A percentile compares a stretch with the other conserved stretches of the same genome.
Conservation (phyloP, 805 yeast species). For the Torulaspora maleeae region DNA sequence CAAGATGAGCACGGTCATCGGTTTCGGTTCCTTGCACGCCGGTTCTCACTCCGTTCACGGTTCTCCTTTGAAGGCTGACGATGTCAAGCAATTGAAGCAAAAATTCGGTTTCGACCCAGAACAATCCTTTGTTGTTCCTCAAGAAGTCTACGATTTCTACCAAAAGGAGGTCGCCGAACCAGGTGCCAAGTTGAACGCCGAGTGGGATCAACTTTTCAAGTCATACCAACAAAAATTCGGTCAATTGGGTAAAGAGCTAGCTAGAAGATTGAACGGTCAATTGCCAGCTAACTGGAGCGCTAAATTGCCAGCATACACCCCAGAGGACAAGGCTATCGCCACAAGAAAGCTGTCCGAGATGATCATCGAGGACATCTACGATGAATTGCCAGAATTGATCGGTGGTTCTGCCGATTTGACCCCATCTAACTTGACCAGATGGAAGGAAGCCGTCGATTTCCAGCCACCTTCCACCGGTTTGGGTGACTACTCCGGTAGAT, state of each 20-base stretch:
- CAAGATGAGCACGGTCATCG: slow-evolving; percentile 85
- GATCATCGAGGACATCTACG: slow-evolving; percentile 58
- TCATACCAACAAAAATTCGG: slow-evolving; percentile 68
- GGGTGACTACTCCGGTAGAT: slow-evolving; percentile 88
- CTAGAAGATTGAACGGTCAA: slow-evolving; percentile 70
- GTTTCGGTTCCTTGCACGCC: slow-evolving; percentile 79
- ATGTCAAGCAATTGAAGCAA: slow-evolving; percentile 77
- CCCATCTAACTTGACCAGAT: slow-evolving; percentile 91
- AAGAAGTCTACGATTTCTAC: slow-evolving; percentile 74
- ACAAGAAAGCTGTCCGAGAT: slow-evolving; percentile 91
- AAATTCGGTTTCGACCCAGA: slow-evolving; percentile 86
- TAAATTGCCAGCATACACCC: slow-evolving; percentile 71
- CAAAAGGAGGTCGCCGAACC: slow-evolving; percentile 47
- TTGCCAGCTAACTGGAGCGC: slow-evolving; percentile 82
- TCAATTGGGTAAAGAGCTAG: slow-evolving; percentile 68
- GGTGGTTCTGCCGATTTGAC: slow-evolving; percentile 99
- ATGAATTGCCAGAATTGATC: slow-evolving; percentile 74
- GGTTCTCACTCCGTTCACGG: slow-evolving; percentile 96
- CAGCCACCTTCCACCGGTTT: slow-evolving; percentile 76
- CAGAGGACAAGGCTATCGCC: slow-evolving; percentile 79
- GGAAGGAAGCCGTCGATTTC: slow-evolving; percentile 81
- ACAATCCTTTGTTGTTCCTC: slow-evolving; percentile 71
- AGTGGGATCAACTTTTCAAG: slow-evolving; percentile 67
- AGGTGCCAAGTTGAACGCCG: slow-evolving; percentile 63
- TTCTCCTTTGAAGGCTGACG: slow-evolving; percentile 91